Conservation (phyloP, 2,329 filamentous ascomycete genomes). For the Calonectria ilicicola region DNA sequence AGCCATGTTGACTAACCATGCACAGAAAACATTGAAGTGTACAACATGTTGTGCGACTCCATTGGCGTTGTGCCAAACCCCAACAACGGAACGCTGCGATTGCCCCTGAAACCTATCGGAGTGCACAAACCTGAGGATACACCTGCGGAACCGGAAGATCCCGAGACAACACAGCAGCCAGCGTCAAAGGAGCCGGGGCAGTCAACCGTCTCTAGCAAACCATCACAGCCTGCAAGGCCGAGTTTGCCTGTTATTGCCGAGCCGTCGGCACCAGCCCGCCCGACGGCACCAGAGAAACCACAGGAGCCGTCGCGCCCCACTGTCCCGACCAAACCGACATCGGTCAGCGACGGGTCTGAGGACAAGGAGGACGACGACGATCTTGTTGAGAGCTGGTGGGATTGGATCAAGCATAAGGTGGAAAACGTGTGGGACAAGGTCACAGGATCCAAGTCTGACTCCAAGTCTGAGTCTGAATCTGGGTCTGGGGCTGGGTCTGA, state of each 20-base stretch:
- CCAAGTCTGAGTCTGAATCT: neutral
- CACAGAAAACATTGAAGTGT: conserved; percentile 91
- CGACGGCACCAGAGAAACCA: conserved; percentile 18
- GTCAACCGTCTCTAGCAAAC: conserved; percentile 31
- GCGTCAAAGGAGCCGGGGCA: conserved; percentile 32
- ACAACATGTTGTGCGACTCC: conserved; percentile 94
- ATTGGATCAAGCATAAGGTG: conserved; percentile 64
- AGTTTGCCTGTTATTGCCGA: conserved; percentile 9
- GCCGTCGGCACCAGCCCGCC: conserved; percentile 20
- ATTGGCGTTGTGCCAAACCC: conserved; percentile 78
- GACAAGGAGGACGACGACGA: conserved; percentile 44
- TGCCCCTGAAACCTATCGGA: conserved; percentile 75
- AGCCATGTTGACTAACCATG: conserved; percentile 39
- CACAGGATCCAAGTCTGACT: conserved; percentile 42
- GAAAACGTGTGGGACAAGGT: conserved; percentile 60
- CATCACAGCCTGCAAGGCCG: conserved; percentile 17
- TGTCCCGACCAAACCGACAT: conserved; percentile 33
- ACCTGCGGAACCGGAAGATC: conserved; percentile 66
- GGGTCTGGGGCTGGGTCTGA: conserved; percentile 8
- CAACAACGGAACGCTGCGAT: conserved; percentile 88
- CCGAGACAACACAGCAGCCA: conserved; percentile 47
- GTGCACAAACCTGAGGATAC: conserved; percentile 66
- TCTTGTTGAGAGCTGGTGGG: conserved; percentile 57
- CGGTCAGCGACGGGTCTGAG: neutral
- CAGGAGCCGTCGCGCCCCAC: conserved; percentile 30